Conservation (phyloP, 2,329 filamentous ascomycete genomes). For the Falciphora oryzae region DNA sequence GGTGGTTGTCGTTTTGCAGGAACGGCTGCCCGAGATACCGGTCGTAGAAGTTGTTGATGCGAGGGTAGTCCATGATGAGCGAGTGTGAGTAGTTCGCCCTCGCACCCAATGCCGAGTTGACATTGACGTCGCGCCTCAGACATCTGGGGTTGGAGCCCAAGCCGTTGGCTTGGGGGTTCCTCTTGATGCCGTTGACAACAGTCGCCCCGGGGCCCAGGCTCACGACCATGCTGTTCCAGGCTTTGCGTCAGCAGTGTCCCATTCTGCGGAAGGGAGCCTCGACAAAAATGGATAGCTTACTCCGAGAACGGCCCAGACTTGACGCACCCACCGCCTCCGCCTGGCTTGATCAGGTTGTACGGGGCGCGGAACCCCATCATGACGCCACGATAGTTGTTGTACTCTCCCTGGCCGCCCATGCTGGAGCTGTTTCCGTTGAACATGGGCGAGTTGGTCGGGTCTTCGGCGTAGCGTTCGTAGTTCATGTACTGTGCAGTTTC, state of each 20-base stretch:
- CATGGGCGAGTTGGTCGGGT: slow-evolving; percentile 42
- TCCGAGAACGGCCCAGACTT: slow-evolving; percentile 41
- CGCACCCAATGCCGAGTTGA: slow-evolving; percentile 19
- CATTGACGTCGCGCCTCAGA: slow-evolving; percentile 31
- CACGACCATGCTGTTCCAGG: slow-evolving; percentile 31
- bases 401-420: slow-evolving; percentile 41
- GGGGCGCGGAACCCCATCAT: slow-evolving; percentile 7
- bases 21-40: slow-evolving; percentile 16
- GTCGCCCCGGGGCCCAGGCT: slow-evolving; percentile 32
- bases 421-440: slow-evolving; percentile 48
- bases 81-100: slow-evolving; percentile 20
- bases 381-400: slow-evolving; percentile 19
- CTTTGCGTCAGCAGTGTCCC: background rate
- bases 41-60: slow-evolving; percentile 17
- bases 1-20: slow-evolving; percentile 14
- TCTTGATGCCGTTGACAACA: slow-evolving; percentile 22
- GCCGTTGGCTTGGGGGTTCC: slow-evolving; percentile 28
- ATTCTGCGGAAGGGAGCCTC: background rate
- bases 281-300: slow-evolving; percentile 14
- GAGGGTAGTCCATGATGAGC: slow-evolving; percentile 13
- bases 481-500: slow-evolving; percentile 38
- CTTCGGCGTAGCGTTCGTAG: slow-evolving; percentile 43
- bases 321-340: slow-evolving; percentile 50
- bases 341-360: slow-evolving; percentile 35
- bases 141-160: slow-evolving; percentile 38